Base-by-base conservation (phyloP, 495 filamentous ascomycete species). In the Penicillium waksmanii region DNA sequence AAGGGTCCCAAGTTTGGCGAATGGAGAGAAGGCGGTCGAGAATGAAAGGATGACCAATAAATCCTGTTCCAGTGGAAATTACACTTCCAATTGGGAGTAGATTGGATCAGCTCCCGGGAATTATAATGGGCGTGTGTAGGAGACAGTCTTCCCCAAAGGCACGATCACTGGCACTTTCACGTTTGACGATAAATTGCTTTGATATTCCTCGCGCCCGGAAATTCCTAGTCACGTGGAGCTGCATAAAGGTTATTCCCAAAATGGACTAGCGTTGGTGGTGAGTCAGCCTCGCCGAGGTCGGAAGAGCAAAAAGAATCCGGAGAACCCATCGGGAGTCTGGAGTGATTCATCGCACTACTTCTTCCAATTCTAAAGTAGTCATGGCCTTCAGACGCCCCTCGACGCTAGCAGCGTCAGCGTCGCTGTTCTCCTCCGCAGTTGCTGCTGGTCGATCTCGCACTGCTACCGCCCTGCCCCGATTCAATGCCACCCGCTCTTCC, bases 371-470 rank as follows among this genome's bases (percentile, higher is more conserved):
- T 56, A 62, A 60, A 57, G 38, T 35, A 51, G 44, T 33, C 56
- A 84, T 84, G 81, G 79, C 80, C 66, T 80, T 81, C 73, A 74
- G 79, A 68, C 70, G 73, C 71, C 63, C 78, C 55, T 61, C 77
- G 74, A 73, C 73, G 69, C 72, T 78, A 67, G 60, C 73, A 60
- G 66, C 69, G 62, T 72, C 75, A 54, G 70, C 70, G 64, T 68
- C 76, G 56, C 63, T 73, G 62, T 63, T 73, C 35, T 76, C 74
- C 9, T 67, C 67, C 12, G 64, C 71, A 17, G 53, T 64, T 55
- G 71, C 68, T 55, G 61, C 68, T 51, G 63, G 63, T 60, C 66
- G 66, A 48, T 70, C 77, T 51, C 68, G 77, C 51, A 71, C 74
- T 56, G 65, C 71, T 36, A 53, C 73, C 47, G 46, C 68, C 49